Evolutionary conservation across 257 asterid genomes (phyloP).

Genomic region (Rhazya stricta): DNA sequence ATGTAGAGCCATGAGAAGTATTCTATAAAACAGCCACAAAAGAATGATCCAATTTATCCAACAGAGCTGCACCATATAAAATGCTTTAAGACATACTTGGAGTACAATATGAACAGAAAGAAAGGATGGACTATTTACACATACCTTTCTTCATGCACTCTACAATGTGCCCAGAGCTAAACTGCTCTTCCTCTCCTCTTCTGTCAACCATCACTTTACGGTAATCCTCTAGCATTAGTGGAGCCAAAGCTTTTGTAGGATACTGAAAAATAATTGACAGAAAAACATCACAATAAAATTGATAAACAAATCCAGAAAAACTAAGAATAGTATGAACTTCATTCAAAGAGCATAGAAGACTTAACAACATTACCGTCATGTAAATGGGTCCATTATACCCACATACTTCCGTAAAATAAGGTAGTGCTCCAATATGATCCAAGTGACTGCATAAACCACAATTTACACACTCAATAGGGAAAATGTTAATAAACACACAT

Average conservation of each 20-base stretch:
- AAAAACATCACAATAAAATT: slow-evolving; percentile 7
- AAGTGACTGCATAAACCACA: slow-evolving; percentile 43
- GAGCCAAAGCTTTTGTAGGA: slow-evolving; percentile 95
- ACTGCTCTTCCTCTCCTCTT: slow-evolving; percentile 77
- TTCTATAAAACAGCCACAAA: neutral
- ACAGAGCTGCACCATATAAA: neutral
- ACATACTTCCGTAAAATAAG: slow-evolving; percentile 90
- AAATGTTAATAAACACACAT: neutral
- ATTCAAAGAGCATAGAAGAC: neutral
- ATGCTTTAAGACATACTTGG: neutral
- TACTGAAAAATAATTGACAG: slow-evolving; percentile 40
- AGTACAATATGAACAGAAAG: neutral
- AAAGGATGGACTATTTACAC: neutral
- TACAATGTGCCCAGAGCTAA: slow-evolving; percentile 60
- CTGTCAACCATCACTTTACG: slow-evolving; percentile 80
- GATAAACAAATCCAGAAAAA: neutral
- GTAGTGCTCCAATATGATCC: slow-evolving; percentile 97
- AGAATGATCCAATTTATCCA: neutral
- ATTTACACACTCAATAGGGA: neutral
- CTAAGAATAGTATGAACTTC: neutral
- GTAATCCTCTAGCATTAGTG: slow-evolving; percentile 81
- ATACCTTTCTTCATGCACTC: slow-evolving; percentile 84
- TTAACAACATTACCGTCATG: slow-evolving; percentile 70
- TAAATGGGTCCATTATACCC: slow-evolving; percentile 92
- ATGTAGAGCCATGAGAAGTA: neutral